phyloP scores from a whole-genome alignment of 805 yeast genomes.

The Blastobotrys robertii region DNA sequence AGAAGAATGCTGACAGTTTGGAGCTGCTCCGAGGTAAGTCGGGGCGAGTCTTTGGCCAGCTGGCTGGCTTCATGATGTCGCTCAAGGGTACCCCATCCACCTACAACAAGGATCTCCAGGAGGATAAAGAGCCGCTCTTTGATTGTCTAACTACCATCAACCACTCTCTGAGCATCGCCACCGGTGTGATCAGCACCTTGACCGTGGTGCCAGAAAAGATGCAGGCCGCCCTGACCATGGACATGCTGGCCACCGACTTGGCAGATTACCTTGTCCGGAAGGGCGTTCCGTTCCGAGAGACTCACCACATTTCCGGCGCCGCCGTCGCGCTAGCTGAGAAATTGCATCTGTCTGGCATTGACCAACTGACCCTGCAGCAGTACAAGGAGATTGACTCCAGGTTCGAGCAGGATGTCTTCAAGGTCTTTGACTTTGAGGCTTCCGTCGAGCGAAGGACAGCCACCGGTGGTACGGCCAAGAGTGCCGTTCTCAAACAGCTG shows the following conservation, averaged over 20 bases:
- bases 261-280: conserved; percentile 96
- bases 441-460: conserved; percentile 96
- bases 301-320: conserved; percentile 97
- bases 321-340: conserved; percentile 91
- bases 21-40: conserved; percentile 94
- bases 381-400: conserved; percentile 71
- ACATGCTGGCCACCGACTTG: conserved; percentile 96
- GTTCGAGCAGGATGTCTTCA: conserved; percentile 70
- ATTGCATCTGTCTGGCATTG: conserved; percentile 68
- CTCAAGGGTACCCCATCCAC: conserved; percentile 96
- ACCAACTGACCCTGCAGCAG: conserved; percentile 67
- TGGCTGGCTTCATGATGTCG: conserved; percentile 94
- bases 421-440: conserved; percentile 83
- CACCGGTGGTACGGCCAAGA: conserved; percentile 92
- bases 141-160: conserved; percentile 85
- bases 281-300: conserved; percentile 98
- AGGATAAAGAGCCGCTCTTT: conserved; percentile 97
- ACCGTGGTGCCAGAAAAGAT: conserved; percentile 61
- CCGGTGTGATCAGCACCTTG: conserved; percentile 91
- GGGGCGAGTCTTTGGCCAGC: conserved; percentile 92
- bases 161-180: conserved; percentile 87
- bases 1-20: conserved; percentile 94
- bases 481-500: conserved; percentile 77
- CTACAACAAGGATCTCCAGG: conserved; percentile 97
- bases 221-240: conserved; percentile 90